Evolutionary conservation across 306 rosid genomes (phyloP), one percentile per base, ranked within the genome.

Genomic region (Leucaena leucocephala): DNA sequence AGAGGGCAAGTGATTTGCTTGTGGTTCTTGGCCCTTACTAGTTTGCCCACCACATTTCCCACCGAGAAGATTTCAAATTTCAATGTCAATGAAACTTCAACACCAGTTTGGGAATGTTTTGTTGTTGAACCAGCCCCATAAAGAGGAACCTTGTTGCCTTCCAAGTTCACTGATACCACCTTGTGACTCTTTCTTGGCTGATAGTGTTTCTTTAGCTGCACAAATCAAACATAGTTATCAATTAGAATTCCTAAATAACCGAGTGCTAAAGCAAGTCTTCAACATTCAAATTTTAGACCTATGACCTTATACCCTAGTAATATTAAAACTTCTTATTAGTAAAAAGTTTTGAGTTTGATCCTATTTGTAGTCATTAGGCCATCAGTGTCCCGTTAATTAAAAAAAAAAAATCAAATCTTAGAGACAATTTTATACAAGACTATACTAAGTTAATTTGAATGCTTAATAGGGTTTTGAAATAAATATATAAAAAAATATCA

Each of bases 81-180:
- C 67, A 95, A 85, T 8, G 80, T 86, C 52, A 93, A 76, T 17
- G 92, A 90, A 72, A 90, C 88, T 69, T 87, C 84, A 36, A 78
- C 81, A 33, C 87, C 89, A 11, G 72, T 87, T 73, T 82, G 84
- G 36, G 92, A 80, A 44, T 76, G 62, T 7, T 68, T 59, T 45
- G 93, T 55, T 46, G 75, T 76, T 27, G 96, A 90, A 75, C 93
- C 99, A 54, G 97, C 98, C 19, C 99, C 98, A 74, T 96, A 96
- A 8, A 96, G 78, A 14, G 99, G 98, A 82, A 93, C 87, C 82
- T 93, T 96, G 5, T 68, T 82, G 52, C 99, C 99, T 82, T 78
- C 86, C 8, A 86, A 2, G 52, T 81, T 86, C 77, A 86, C 85
- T 78, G 87, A 65, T 76, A 85, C 92, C 5, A 61, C 77, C 5